Evolutionary conservation across 768 basidiomycete genomes (phyloP), one percentile per base, ranked within the genome.

Genomic region (Chalciporus piperatus): DNA sequence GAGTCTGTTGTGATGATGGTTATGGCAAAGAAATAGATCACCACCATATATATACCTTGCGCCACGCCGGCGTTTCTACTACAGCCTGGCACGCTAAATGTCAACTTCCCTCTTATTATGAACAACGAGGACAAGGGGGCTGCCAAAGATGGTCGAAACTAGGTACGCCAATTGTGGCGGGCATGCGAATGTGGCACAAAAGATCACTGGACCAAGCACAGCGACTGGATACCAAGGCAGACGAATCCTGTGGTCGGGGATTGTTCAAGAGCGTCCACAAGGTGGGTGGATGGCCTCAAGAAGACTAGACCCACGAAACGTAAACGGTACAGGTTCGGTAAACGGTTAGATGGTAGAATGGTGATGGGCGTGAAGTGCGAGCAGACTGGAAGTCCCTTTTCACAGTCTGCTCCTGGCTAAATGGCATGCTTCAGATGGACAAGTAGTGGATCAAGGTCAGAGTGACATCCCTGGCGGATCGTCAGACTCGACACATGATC

Each of bases 31-130:
- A 43, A 52, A 37, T 27, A 3, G 13, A 22, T 4, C 6, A 28
- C 8, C 32, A n/a, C n/a, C 1, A 20, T 37, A 55, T 50, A 60
- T 45, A 54, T 60, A 64, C 64, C 59, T 56, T 46, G 13, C 28
- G 44, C 33, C 45, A 51, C 39, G 25, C 28, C 39, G 13, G 27
- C 4, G 47, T 17, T 38, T 48, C 20, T 35, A 30, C 20, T 35
- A 30, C 45, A 14, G 12, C 27, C 32, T 23, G 27, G 22, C 38
- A 32, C 28, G 39, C 47, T 39, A 45, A 35, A 17, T 22, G 22
- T 7, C 47, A 22, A 45, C 28, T 9, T 35, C 13, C 4, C 23
- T 35, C 52, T 25, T 41, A 35, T 40, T 42, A 44, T n/a, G 50
- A 47, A 35, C 22, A 32, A 50, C 16, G 27, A 22, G 20, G 38